Evolutionary conservation across 2,329 filamentous ascomycete species (phyloP), one percentile per base, ranked within the genome.

Genomic region (Exserohilum turcica): DNA sequence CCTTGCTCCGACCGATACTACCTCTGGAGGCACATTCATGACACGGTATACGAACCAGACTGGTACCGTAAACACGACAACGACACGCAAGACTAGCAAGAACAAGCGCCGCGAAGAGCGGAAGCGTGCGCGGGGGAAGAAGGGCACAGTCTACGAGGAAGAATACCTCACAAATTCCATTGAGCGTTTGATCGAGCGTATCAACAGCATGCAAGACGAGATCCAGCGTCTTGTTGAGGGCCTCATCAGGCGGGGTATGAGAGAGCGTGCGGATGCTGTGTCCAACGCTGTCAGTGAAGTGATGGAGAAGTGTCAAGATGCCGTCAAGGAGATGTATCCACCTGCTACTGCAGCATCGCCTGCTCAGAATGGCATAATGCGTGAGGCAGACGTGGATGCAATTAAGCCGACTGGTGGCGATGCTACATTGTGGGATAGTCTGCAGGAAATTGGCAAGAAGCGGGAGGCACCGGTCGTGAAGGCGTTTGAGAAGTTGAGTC

Each of bases 131-230:
- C 82, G 91, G 6, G 94, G 94, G 19, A 93, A 96, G 74, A 97
- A 97, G 79, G 94, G 94, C 9, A 96, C 91, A 13, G 90, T 99
- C 5, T 99, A 99, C 74, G 94, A 99, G 74, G 93, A 97, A 71
- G 94, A 97, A 75, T 99, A 99, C 74, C 84, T 99, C 5, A 87
- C 96, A 53, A 94, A 92, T 73, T 93, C 88, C 63, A 86, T 97
- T 31, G 84, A 88, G 10, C 82, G 94, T 19, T 81, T 99, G 29
- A 84, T 96, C 12, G 91, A 96, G 72, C 83, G 92, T 31, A 85
- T 96, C 18, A 91, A 92, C 72, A 80, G 80, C 18, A 82, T 88
- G 2, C 83, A 86, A 44, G 81, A 84, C 0, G 94, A 99, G 72
- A 84, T 91, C 0, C 83, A 86, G 67, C 78, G 86, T 13, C 80